Evolutionary conservation across 139 green algal genomes (phyloP).

Genomic region (Trebouxia sp.): DNA sequence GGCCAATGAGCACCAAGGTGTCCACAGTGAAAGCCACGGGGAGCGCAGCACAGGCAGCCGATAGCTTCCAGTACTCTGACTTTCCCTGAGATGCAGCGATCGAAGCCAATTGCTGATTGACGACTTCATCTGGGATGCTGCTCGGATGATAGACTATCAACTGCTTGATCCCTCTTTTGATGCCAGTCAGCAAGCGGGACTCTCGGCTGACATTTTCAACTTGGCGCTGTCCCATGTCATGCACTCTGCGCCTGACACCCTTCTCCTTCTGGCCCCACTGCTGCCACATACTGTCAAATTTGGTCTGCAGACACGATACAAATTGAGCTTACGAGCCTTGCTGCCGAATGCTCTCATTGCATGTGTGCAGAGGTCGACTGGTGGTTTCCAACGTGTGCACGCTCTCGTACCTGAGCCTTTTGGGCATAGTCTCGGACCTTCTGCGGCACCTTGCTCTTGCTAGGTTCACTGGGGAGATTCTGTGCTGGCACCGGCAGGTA

Average conservation of each 20-base stretch:
- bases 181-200: background rate
- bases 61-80: slow-evolving; percentile 11
- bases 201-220: background rate
- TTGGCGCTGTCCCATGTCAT: slow-evolving; percentile 7
- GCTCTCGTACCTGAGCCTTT: background rate
- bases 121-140: background rate
- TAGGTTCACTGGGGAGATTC: background rate
- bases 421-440: background rate
- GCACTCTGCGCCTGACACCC: slow-evolving; percentile 5
- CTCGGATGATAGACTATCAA: background rate
- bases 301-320: background rate
- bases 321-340: background rate
- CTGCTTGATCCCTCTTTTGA: background rate
- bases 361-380: background rate
- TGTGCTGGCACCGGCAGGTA: background rate
- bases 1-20: background rate
- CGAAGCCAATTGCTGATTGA: background rate
- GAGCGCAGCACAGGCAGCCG: slow-evolving; percentile 1
- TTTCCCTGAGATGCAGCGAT: slow-evolving; percentile 1
- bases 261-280: background rate
- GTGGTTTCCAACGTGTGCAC: background rate
- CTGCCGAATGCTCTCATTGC: background rate
- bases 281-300: slow-evolving; percentile 6
- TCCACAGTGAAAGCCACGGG: slow-evolving; percentile 5
- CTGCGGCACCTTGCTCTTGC: slow-evolving; percentile 2